These are phyloP conservation scores for Trypanosoma avium DNA, from an alignment of 208 protist species.

Conservation along the genomic window DNA sequence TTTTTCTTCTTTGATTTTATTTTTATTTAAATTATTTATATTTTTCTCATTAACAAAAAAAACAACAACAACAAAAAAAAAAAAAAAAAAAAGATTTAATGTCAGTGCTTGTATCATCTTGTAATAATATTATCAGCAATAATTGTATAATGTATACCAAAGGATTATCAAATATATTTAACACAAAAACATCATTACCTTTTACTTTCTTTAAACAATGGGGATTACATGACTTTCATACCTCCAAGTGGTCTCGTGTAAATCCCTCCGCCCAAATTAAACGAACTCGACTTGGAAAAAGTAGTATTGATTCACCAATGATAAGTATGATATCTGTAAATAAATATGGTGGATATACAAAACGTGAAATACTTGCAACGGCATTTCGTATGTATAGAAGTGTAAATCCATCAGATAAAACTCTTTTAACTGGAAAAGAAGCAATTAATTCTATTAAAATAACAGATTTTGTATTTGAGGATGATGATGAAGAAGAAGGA, in stretches of 20 bases:
- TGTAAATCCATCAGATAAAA: conserved; percentile 15
- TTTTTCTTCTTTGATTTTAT: too few species aligned
- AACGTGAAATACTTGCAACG: conserved; percentile 18
- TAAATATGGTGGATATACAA: conserved; percentile 23
- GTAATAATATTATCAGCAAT: not conserved
- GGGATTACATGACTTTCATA: conserved; percentile 32
- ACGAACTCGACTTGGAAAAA: conserved; percentile 27
- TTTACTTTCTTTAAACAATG: conserved; percentile 27
- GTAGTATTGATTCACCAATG: conserved; percentile 23
- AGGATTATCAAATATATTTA: conserved; percentile 7
- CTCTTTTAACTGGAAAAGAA: conserved; percentile 10
- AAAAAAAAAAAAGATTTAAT: too few species aligned
- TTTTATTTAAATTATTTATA: too few species aligned
- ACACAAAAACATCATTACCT: conserved; percentile 6
- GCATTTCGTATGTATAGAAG: conserved; percentile 30
- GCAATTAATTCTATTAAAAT: conserved; percentile 7
- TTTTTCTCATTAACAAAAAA: too few species aligned
- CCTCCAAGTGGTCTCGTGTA: conserved; percentile 13
- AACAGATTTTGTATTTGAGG: conserved; percentile 21
- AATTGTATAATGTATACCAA: too few species aligned
- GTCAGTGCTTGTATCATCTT: too few species aligned
- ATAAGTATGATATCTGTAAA: conserved; percentile 33
- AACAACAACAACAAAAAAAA: not conserved
- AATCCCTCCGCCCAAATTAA: conserved; percentile 24
- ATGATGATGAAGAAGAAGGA: conserved; percentile 19